These are phyloP conservation scores for Penicillium paradoxum DNA, from an alignment of 495 filamentous ascomycete species.

Conservation along the genomic window DNA sequence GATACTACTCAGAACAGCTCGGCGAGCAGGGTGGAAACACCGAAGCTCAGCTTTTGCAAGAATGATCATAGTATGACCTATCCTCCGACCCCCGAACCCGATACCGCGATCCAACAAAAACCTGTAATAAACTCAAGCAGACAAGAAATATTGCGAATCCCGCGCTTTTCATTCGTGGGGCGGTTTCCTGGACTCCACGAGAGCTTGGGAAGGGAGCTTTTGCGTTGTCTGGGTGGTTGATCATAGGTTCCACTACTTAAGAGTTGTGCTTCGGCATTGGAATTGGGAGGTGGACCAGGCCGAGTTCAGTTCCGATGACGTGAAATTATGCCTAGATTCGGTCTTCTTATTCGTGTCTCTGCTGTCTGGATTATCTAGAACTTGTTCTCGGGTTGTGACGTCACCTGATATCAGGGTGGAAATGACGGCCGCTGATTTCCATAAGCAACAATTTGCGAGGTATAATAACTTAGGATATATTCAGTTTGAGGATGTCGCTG, in stretches of 20 bases:
- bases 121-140: background rate
- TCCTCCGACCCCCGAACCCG: background rate
- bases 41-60: background rate
- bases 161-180: background rate
- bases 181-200: background rate
- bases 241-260: background rate
- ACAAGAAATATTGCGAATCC: constrained; percentile 10
- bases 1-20: background rate
- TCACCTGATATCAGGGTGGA: constrained; percentile 7
- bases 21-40: background rate
- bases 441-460: background rate
- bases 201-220: background rate
- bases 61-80: constrained; percentile 2
- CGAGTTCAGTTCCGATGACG: constrained; percentile 3
- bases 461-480: background rate
- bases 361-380: background rate
- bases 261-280: background rate
- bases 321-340: background rate
- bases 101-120: background rate
- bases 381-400: constrained; percentile 6
- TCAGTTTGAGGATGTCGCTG: background rate
- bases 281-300: background rate
- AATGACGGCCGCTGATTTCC: background rate
- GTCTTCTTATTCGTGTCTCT: background rate
- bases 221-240: background rate